These are phyloP conservation scores for Podospora australis DNA, from an alignment of 495 filamentous ascomycete genomes.

Conservation along the genomic window DNA sequence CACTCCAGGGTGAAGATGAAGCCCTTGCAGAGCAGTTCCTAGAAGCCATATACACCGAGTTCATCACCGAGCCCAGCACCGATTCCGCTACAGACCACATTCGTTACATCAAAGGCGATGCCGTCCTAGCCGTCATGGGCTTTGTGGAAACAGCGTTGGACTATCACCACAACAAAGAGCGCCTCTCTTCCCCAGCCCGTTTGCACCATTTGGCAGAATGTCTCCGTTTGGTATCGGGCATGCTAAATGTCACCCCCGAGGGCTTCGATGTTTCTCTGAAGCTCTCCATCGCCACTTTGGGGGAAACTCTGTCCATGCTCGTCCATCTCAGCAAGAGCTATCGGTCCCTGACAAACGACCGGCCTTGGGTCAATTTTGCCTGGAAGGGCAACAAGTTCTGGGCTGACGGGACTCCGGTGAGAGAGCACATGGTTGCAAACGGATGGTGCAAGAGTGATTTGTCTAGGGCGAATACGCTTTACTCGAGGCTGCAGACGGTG, in stretches of 20 bases:
- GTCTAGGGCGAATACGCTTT: constrained; percentile 9
- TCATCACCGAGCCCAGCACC: too few relatives aligned
- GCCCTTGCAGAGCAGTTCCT: too few relatives aligned
- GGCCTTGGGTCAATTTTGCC: constrained; percentile 1
- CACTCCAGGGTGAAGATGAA: not conserved
- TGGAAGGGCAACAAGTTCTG: constrained; percentile 8
- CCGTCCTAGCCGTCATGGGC: too few relatives aligned
- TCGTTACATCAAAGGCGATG: too few relatives aligned
- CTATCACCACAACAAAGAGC: not conserved
- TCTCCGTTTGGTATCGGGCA: constrained; percentile 1
- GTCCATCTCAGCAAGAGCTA: not conserved
- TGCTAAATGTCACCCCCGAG: constrained; percentile 1
- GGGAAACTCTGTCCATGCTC: constrained; percentile 8
- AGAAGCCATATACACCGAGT: too few relatives aligned
- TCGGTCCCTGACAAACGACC: not conserved
- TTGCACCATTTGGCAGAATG: constrained; percentile 6
- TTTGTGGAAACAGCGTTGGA: too few relatives aligned
- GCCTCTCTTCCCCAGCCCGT: not conserved
- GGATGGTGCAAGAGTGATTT: constrained; percentile 25
- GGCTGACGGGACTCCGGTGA: not conserved
- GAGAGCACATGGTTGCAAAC: constrained; percentile 3
- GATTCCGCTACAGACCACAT: too few relatives aligned
- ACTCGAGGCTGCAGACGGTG: constrained; percentile 11
- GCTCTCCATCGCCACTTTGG: constrained; percentile 14
- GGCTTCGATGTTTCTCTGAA: constrained; percentile 12